phyloP scores from a whole-genome alignment of 2,329 filamentous ascomycete genomes.

The Arthrobotrys pseudoclavata region DNA sequence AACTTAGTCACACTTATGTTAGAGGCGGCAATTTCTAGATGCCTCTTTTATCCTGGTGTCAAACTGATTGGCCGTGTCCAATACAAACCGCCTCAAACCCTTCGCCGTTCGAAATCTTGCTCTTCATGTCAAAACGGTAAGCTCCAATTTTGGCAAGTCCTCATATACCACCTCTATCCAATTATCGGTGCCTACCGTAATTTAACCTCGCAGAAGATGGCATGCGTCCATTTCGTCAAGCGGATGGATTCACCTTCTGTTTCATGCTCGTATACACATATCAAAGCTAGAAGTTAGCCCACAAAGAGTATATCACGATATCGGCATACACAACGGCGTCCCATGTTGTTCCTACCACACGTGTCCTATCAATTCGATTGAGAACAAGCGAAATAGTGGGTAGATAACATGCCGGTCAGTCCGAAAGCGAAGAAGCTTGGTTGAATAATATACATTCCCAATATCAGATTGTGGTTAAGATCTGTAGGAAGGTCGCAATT shows the following conservation, averaged over 20 bases:
- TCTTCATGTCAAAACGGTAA: slow-evolving; percentile 25
- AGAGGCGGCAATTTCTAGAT: slow-evolving; percentile 42
- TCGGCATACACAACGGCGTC: slow-evolving; percentile 24
- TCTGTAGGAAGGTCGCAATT: slow-evolving; percentile 11
- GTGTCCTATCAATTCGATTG: slow-evolving; percentile 52
- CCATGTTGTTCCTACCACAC: slow-evolving; percentile 33
- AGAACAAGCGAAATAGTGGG: slow-evolving; percentile 35
- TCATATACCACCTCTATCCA: slow-evolving; percentile 5
- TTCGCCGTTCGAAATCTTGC: neutral
- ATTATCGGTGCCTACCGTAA: slow-evolving; percentile 53
- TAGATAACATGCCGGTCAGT: slow-evolving; percentile 39
- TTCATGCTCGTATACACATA: slow-evolving; percentile 26
- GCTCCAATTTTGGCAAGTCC: slow-evolving; percentile 49
- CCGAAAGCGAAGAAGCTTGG: slow-evolving; percentile 50
- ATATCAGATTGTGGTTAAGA: slow-evolving; percentile 19
- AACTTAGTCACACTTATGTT: slow-evolving; percentile 44
- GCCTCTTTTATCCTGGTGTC: slow-evolving; percentile 41
- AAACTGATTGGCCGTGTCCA: slow-evolving; percentile 3
- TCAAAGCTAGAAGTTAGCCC: slow-evolving; percentile 13
- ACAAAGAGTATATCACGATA: slow-evolving; percentile 30
- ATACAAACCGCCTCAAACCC: neutral
- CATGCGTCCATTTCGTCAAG: slow-evolving; percentile 33
- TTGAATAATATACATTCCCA: neutral
- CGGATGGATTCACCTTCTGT: slow-evolving; percentile 20
- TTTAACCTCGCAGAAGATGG: slow-evolving; percentile 50